Evolutionary conservation across 139 green algal genomes (phyloP), one percentile per base, ranked within the genome.

Genomic region (Picochlorum sp.): DNA sequence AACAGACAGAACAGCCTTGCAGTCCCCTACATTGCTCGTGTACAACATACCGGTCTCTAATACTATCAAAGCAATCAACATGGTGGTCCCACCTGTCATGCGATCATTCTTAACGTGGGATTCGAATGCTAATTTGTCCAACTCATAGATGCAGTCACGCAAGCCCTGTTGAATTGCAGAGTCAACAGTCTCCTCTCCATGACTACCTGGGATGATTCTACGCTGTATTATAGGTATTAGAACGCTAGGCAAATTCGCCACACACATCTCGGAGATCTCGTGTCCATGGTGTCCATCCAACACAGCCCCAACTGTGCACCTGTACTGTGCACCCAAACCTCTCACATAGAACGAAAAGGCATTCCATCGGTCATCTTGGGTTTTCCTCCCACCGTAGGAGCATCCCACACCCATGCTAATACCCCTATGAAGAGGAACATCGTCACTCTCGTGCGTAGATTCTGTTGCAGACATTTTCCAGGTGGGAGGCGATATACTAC

Each of bases 1-100:
- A 11, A 21, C 20, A 45, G 60, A 67, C 15, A 78, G 54, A 28
- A 78, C 45, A 21, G 41, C 64, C 26, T 74, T 74, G 45, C 71
- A 78, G 47, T 78, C 71, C 4, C 71, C 71, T 38, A 78, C 66
- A 18, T 74, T 74, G 14, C 66, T 67, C 3, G 66, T 74, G 51
- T 59, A 74, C 2, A 78, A 20, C 23, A 50, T 20, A 2, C 23
- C 54, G 14, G 6, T 23, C 2, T 58, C 52, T 15, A 77, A 50
- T 37, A 62, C 45, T 26, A 54, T 54, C 11, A 54, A 1, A 49
- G 62, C 51, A 38, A 74, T 55, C 2, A 78, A 54, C 2, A 73
- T 52, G 8, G 71, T 78, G 44, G 71, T 71, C 49, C 71, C 71
- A 24, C 71, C 71, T 18, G 66, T 74, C 4, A 14, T 15, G 28